phyloP scores from a whole-genome alignment of 805 yeast genomes.

The Tetrapisispora iriomotensis region DNA sequence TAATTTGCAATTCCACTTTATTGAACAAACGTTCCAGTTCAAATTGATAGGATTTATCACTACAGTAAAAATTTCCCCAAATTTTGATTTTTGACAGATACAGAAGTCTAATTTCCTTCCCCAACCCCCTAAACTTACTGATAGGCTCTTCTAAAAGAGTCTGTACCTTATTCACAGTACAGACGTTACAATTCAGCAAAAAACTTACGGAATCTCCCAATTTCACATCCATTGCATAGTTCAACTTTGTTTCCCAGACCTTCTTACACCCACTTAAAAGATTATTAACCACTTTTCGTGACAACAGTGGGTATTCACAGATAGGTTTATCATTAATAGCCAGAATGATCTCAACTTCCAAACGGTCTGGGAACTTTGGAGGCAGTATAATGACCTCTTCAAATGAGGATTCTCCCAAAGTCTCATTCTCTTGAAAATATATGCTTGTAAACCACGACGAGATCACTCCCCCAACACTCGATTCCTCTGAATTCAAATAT shows the following conservation, averaged over 20 bases:
- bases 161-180: conserved; percentile 9
- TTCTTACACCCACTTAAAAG: background rate
- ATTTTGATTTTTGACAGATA: conserved; percentile 1
- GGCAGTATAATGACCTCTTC: background rate
- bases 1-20: conserved; percentile 14
- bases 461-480: background rate
- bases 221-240: background rate
- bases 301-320: background rate
- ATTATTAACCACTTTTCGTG: background rate
- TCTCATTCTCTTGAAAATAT: background rate
- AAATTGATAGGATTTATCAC: background rate
- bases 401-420: background rate
- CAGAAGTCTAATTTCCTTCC: conserved; percentile 3
- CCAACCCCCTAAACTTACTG: conserved; percentile 4
- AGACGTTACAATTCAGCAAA: conserved; percentile 6
- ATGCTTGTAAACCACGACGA: background rate
- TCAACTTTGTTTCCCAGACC: background rate
- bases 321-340: background rate
- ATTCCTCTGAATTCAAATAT: background rate
- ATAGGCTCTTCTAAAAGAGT: conserved; percentile 9
- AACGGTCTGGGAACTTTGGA: background rate
- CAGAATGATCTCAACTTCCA: background rate
- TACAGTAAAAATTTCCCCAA: background rate
- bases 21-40: too few relatives aligned
- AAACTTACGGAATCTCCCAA: background rate